Evolutionary conservation across 768 basidiomycete genomes (phyloP).

Genomic region (Termitomyces sp.): DNA sequence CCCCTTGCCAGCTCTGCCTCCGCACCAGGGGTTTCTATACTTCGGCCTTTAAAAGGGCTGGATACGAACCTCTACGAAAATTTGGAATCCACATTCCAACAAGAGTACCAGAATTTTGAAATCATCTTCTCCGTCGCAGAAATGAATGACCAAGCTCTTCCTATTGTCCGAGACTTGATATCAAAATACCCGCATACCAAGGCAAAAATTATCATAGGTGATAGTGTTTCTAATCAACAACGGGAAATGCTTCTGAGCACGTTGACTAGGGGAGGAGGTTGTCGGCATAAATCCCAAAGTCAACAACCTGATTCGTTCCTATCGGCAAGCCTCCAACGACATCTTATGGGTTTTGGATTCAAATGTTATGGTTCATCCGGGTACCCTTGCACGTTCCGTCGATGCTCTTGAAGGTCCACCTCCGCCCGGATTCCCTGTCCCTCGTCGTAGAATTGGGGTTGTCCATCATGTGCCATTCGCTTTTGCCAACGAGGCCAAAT

Average conservation of each 20-base stretch:
- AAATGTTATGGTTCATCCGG: slow-evolving; percentile 76
- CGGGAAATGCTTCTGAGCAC: not conserved
- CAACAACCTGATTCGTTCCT: slow-evolving; percentile 90
- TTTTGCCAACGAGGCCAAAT: slow-evolving; percentile 54
- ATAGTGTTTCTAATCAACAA: slow-evolving; percentile 12
- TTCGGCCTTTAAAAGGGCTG: slow-evolving; percentile 91
- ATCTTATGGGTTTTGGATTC: slow-evolving; percentile 97
- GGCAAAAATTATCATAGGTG: slow-evolving; percentile 74
- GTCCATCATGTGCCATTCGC: slow-evolving; percentile 97
- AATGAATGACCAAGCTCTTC: slow-evolving; percentile 82
- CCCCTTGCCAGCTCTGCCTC: slow-evolving; percentile 46
- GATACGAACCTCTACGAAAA: slow-evolving; percentile 97
- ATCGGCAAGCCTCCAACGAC: slow-evolving; percentile 75
- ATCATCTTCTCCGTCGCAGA: slow-evolving; percentile 90
- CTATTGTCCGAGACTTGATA: slow-evolving; percentile 73
- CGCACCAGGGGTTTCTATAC: slow-evolving; percentile 87
- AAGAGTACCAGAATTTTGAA: slow-evolving; percentile 91
- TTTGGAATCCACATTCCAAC: slow-evolving; percentile 86
- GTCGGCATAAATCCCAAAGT: slow-evolving; percentile 97
- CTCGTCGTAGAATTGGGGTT: slow-evolving; percentile 58
- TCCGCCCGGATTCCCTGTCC: slow-evolving; percentile 20
- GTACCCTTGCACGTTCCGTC: slow-evolving; percentile 81
- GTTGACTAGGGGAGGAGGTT: slow-evolving; percentile 60
- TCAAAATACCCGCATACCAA: slow-evolving; percentile 73
- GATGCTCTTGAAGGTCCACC: slow-evolving; percentile 56